Base-by-base conservation (phyloP, 2,329 filamentous ascomycete genomes). In the Ascosphaera apis region DNA sequence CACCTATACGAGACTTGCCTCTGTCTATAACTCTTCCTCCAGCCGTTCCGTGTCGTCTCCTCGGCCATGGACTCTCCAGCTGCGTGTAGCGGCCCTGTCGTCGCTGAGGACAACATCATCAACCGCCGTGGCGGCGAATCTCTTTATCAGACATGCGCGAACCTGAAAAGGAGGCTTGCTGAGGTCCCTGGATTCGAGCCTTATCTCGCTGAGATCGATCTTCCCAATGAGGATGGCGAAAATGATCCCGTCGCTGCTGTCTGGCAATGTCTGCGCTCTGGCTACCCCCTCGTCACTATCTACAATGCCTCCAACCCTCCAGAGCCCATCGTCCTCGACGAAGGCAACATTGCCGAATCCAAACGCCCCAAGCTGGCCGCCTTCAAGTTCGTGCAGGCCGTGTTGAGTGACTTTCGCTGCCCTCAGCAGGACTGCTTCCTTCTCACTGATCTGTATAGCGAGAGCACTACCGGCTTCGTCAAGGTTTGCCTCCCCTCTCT, bases 61-160 rank as follows among this genome's bases (percentile, higher is more conserved):
- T n/a, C n/a, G n/a, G n/a, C 47, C 33, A 57, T 58, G 54, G 53
- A 55, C 39, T 45, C 52, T 36, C 40, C 52, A 42, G 42, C 46
- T 40, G 45, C 45, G 35, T 21, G 19, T 9, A 47, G 49, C 37
- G 51, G 53, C 41, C 51, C 47, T 40, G 54, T 56, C 37, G 46
- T 81, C 48, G 78, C 83, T 41, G 82, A 78, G 40, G 69, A 79
- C 54, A 93, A 92, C 56, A 91, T 98, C 54, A 92, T 98, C 65
- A 98, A 98, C 59, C 80, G 86, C 56, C 79, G 81, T 53, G 88
- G 84, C 53, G 84, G 92, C 53, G 84, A 88, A 44, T 93, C 84
- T 8, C 70, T 98, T 16, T 98, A 92, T 56, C 86, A 95, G 56
- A 92, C 91, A 54, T 95, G 88, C 54, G 68, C 91, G 45, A 73